These are phyloP conservation scores for Pelargonium citronellum DNA, from an alignment of 441 rosid species.

Conservation along the genomic window DNA sequence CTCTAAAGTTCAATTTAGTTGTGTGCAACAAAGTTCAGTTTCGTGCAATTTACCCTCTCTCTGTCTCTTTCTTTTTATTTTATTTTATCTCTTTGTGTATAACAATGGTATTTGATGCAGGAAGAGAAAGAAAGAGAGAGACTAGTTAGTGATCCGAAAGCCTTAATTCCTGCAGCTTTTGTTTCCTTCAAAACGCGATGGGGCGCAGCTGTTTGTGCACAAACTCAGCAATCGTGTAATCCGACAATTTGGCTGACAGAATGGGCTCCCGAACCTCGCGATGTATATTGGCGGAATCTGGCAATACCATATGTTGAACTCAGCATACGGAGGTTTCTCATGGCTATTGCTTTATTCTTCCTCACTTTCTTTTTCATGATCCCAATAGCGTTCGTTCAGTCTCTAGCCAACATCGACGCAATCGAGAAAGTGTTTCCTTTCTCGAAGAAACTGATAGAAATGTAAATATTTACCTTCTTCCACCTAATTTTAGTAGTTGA, in stretches of 20 bases:
- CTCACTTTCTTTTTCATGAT: constrained; percentile 91
- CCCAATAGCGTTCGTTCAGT: constrained; percentile 84
- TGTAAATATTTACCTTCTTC: constrained; percentile 38
- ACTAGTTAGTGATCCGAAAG: constrained; percentile 59
- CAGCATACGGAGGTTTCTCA: constrained; percentile 57
- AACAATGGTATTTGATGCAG: constrained; percentile 30
- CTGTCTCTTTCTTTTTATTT: too few relatives aligned
- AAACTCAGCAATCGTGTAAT: constrained; percentile 80
- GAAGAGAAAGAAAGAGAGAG: constrained; percentile 54
- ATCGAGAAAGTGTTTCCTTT: constrained; percentile 64
- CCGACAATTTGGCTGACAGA: constrained; percentile 91
- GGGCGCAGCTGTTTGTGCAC: constrained; percentile 98
- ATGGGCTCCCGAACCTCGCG: constrained; percentile 97
- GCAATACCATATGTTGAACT: constrained; percentile 81
- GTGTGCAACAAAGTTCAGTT: too few relatives aligned
- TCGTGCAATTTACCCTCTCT: too few relatives aligned
- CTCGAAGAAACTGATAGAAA: constrained; percentile 52
- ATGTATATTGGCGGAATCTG: constrained; percentile 81
- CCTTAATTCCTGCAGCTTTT: constrained; percentile 87
- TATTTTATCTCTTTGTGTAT: too few relatives aligned
- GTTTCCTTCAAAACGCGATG: constrained; percentile 91
- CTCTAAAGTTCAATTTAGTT: too few relatives aligned
- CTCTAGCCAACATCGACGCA: constrained; percentile 80
- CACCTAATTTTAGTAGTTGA: not conserved
- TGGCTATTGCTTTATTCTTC: constrained; percentile 75